Percentiles rank a stretch among this genome's conserved stretches.
Conservation (phyloP, 2,329 filamentous ascomycete species). For the Gyromitra esculenta region DNA sequence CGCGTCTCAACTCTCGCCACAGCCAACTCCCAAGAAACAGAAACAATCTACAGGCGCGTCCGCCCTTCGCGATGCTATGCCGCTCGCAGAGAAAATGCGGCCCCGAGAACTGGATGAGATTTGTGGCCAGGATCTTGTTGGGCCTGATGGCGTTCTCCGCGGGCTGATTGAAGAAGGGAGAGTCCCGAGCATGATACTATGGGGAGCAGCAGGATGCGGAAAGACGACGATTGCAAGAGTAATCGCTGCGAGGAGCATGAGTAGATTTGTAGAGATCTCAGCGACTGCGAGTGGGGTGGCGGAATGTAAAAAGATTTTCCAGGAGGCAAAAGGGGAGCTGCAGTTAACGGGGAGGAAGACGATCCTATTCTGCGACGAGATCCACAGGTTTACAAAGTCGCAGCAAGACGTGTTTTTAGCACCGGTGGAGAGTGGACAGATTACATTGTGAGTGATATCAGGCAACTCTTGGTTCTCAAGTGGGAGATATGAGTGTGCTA, state of each 20-base stretch:
- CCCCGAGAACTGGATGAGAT: slow-evolving; percentile 85
- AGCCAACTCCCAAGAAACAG: slow-evolving; percentile 68
- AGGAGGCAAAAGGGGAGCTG: slow-evolving; percentile 82
- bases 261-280: slow-evolving; percentile 94
- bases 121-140: slow-evolving; percentile 90
- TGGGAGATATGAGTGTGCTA: slow-evolving; percentile 22
- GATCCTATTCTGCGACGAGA: slow-evolving; percentile 97
- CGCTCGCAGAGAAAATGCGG: slow-evolving; percentile 92
- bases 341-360: slow-evolving; percentile 85
- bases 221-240: slow-evolving; percentile 94
- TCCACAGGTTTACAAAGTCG: slow-evolving; percentile 84
- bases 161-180: slow-evolving; percentile 85
- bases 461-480: background rate
- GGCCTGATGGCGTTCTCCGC: slow-evolving; percentile 81
- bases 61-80: slow-evolving; percentile 69
- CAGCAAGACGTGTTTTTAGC: slow-evolving; percentile 96
- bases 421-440: slow-evolving; percentile 87
- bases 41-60: slow-evolving; percentile 58
- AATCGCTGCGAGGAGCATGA: slow-evolving; percentile 82
- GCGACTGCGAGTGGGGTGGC: slow-evolving; percentile 86
- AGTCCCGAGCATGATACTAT: slow-evolving; percentile 94
- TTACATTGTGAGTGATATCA: slow-evolving; percentile 71
- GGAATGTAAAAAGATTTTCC: slow-evolving; percentile 92
- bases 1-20: slow-evolving; percentile 66
- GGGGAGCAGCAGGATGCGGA: slow-evolving; percentile 82